Base-by-base conservation (phyloP, 441 rosid genomes). In the Pelargonium myrrhifolium region DNA sequence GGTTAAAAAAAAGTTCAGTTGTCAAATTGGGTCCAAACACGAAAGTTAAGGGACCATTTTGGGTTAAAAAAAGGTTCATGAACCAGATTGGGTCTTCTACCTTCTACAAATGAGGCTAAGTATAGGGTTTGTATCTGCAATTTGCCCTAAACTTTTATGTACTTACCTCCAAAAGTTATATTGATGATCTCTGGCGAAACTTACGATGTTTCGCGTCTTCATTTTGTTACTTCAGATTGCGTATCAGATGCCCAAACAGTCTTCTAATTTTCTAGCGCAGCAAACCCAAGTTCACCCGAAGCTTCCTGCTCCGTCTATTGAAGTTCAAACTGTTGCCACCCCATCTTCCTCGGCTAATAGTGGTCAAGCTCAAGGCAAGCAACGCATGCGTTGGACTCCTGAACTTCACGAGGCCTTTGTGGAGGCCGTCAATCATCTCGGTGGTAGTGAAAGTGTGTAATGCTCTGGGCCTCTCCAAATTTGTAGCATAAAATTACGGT, bases 351-450 rank as follows among this genome's bases (percentile, higher is more conserved):
- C 94, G 51, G 77, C 80, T 71, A 84, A 83, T 75, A 85, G 68
- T 72, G 62, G 35, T 10, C 62, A 22, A 58, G 87, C 82, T 72
- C 68, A 85, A 1, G 76, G 86, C 64, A 93, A 93, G 82, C 82
- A 92, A 68, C 97, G 97, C 53, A 90, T 92, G 97, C 93, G 97
- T 10, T 92, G 98, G 98, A 88, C 97, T 1, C 96, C 97, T 20
- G 97, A 92, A 79, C 90, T 85, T 75, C 98, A 92, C 64, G 97
- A 92, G 78, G 84, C 96, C 65, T 92, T 92, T 75, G 92, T 92
- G 78, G 97, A 88, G 68, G 92, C 98, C 81, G 93, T 92, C 71
- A 85, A 80, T 80, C 83, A 82, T 68, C 96, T 92, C 42, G 97
- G 98, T 74, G 98, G 98, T 51, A 80, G 98, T 76, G 98, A 93